phyloP scores from a whole-genome alignment of 345 rosid genomes.

The Populus ilicifolia region DNA sequence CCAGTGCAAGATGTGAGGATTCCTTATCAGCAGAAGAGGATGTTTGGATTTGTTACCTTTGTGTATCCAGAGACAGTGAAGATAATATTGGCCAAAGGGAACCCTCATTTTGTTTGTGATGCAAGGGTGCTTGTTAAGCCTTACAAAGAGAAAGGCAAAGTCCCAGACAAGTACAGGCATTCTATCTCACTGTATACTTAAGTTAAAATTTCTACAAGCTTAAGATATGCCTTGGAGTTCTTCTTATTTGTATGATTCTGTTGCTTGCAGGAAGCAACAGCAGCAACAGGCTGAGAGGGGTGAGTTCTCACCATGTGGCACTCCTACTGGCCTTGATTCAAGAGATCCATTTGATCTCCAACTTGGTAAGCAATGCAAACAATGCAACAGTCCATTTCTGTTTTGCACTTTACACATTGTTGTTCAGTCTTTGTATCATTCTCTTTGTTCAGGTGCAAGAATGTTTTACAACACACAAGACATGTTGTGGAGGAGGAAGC shows the following conservation, averaged over 20 bases:
- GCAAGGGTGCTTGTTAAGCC: constrained; percentile 91
- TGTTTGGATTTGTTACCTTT: constrained; percentile 92
- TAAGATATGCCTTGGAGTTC: background rate
- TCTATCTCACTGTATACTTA: constrained; percentile 5
- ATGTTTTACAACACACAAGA: constrained; percentile 65
- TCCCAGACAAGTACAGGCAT: constrained; percentile 81
- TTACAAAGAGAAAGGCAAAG: constrained; percentile 95
- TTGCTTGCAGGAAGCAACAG: constrained; percentile 43
- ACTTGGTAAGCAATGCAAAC: constrained; percentile 36
- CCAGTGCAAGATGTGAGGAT: constrained; percentile 98
- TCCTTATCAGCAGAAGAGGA: constrained; percentile 92
- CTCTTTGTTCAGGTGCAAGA: constrained; percentile 44
- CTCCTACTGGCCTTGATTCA: constrained; percentile 80
- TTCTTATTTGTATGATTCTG: constrained; percentile 3
- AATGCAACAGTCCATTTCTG: background rate
- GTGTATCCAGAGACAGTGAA: constrained; percentile 88
- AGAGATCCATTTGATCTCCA: constrained; percentile 55
- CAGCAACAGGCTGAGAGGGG: constrained; percentile 49
- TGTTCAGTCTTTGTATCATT: background rate
- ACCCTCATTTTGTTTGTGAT: constrained; percentile 91
- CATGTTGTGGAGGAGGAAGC: constrained; percentile 62
- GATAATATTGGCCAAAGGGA: constrained; percentile 82
- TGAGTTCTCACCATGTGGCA: constrained; percentile 60
- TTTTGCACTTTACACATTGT: background rate
- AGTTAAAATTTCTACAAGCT: background rate